Percentiles rank a stretch among this genome's conserved stretches.
Evolutionary conservation across 441 rosid species (phyloP).

Genomic region (Gossypium aridum): DNA sequence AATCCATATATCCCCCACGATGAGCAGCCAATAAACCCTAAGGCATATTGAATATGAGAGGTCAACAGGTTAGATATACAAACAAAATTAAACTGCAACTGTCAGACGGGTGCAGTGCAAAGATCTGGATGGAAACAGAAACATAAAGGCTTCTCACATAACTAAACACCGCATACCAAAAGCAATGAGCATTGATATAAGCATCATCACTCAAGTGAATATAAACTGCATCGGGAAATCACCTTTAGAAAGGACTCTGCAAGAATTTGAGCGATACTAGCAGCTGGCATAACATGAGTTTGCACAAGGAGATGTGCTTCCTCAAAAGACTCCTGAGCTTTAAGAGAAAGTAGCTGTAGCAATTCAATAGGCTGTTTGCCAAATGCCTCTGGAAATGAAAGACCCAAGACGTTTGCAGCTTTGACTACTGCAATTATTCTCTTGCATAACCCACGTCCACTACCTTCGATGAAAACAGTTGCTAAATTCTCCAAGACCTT

Average conservation of each 20-base stretch:
- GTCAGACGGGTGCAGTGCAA: not conserved
- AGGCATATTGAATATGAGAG: constrained; percentile 16
- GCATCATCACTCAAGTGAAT: constrained; percentile 7
- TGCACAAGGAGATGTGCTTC: constrained; percentile 84
- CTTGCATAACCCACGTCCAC: constrained; percentile 84
- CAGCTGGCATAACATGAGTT: constrained; percentile 82
- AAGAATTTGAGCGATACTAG: constrained; percentile 89
- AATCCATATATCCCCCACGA: constrained; percentile 96
- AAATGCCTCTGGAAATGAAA: constrained; percentile 88
- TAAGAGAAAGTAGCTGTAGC: constrained; percentile 92
- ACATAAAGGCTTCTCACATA: not conserved
- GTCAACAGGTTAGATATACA: constrained; percentile 5
- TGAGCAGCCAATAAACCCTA: constrained; percentile 97
- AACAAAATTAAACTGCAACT: not conserved
- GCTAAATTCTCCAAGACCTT: constrained; percentile 82
- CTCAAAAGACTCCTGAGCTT: constrained; percentile 98
- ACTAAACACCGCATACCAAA: not conserved
- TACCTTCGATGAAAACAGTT: constrained; percentile 62
- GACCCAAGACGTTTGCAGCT: constrained; percentile 85
- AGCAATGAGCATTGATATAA: not conserved
- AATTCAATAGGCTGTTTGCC: constrained; percentile 83
- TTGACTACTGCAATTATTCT: constrained; percentile 81
- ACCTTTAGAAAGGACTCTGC: constrained; percentile 99
- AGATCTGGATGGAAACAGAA: not conserved
- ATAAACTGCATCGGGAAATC: not conserved